Evolutionary conservation across 2,329 filamentous ascomycete genomes (phyloP), one percentile per base, ranked within the genome.

Genomic region (Tolypocladium capitatum): DNA sequence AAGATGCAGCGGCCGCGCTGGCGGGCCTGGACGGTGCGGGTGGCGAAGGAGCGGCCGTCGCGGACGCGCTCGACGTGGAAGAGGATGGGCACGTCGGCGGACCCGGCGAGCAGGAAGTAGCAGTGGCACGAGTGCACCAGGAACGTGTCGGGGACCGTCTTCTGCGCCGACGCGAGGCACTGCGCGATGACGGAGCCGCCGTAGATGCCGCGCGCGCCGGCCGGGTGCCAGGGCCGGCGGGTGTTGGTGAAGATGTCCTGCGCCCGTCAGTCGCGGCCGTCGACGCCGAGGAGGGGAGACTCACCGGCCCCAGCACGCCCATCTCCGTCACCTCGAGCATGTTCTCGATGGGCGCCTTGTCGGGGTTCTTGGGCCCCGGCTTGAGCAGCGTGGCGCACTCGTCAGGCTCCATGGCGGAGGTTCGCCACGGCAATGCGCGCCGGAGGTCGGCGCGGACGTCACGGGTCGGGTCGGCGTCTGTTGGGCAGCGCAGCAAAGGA

Each of bases 101-200:
- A 86, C 28, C 92, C 92, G 5, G 91, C 90, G 2, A 97, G 81
- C 32, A 98, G 82, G 66, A 98, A 98, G 72, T 97, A 98, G 77
- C 92, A 97, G 75, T 98, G 92, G 85, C 94, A 96, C 61, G 84
- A 91, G 72, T 98, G 92, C 45, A 92, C 81, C 50, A 82, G 78
- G 67, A 95, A 96, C 62, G 86, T 74, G 27, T 72, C 64, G 0
- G 84, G 83, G 2, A 98, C 86, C 9, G 92, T 98, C 60, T 81
- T 80, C 65, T 95, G 89, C 24, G 88, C 92, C 2, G 92, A 88
- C 42, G 85, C 78, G 27, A 96, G 82, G 59, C 79, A 90, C 73
- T 97, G 91, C 43, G 91, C 90, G 56, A 98, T 96, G 34, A 94
- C 89, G 48, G 86, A 82, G 54, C 90, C 90, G 62, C 92, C 92